Conservation (phyloP, 2,329 filamentous ascomycete genomes). For the Cladorrhinum sp. region DNA sequence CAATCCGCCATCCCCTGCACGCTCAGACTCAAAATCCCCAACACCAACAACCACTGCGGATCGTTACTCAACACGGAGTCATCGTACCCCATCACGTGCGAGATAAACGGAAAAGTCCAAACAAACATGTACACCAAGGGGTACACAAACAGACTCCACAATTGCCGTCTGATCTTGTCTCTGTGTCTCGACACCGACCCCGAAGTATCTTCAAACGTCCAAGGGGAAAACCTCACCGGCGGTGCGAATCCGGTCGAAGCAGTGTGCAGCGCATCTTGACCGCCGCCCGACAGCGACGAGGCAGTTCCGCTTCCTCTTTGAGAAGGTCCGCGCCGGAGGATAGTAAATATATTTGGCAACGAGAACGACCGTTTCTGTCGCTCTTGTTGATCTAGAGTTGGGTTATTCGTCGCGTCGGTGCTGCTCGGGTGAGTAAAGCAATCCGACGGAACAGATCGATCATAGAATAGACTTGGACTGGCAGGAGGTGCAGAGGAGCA, state of each 20-base stretch:
- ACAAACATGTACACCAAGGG: constrained; percentile 68
- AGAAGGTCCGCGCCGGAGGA: constrained; percentile 23
- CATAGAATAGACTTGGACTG: constrained; percentile 8
- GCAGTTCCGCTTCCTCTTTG: background rate
- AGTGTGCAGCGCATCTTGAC: background rate
- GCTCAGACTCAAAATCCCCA: constrained; percentile 56
- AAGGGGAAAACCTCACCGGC: background rate
- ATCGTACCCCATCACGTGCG: constrained; percentile 59
- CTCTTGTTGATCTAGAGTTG: background rate
- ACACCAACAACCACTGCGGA: constrained; percentile 54
- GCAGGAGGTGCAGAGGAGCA: background rate
- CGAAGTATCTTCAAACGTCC: background rate
- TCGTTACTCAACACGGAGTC: constrained; percentile 34
- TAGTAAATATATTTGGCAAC: constrained; percentile 21
- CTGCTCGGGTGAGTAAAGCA: background rate
- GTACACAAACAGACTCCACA: constrained; percentile 73
- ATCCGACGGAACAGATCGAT: constrained; percentile 9
- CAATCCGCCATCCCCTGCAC: constrained; percentile 67
- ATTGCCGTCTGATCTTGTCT: constrained; percentile 61
- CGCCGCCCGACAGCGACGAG: background rate
- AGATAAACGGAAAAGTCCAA: constrained; percentile 69
- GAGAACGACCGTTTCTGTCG: constrained; percentile 5
- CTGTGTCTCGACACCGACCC: constrained; percentile 39
- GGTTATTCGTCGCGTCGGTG: background rate
- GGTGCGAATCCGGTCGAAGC: background rate